Evolutionary conservation across 495 filamentous ascomycete species (phyloP).

Genomic region (Podospora pseudoanserina): DNA sequence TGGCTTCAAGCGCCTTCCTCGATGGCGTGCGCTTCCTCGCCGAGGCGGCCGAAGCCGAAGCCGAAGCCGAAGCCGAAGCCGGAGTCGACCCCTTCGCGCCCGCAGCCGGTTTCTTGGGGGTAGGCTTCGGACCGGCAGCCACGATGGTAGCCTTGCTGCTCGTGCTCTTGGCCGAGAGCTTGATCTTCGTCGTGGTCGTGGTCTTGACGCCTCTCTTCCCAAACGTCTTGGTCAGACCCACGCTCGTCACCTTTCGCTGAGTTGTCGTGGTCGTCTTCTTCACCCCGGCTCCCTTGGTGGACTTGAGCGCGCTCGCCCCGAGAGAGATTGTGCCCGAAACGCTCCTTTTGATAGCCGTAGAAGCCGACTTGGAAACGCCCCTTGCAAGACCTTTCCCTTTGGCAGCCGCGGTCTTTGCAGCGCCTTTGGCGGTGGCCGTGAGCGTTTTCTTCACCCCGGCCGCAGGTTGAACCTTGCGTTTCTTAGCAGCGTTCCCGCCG

Average conservation of each 20-base stretch:
- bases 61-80: background rate
- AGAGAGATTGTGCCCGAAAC: slow-evolving; percentile 37
- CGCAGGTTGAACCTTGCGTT: slow-evolving; percentile 28
- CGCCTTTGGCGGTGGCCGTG: slow-evolving; percentile 28
- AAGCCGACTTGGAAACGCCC: slow-evolving; percentile 23
- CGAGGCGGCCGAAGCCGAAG: background rate
- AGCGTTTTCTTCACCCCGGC: slow-evolving; percentile 27
- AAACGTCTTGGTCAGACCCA: slow-evolving; percentile 2
- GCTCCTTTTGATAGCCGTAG: slow-evolving; percentile 35
- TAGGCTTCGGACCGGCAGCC: background rate
- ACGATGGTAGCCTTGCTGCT: background rate
- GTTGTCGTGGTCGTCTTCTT: background rate
- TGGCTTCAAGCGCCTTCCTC: slow-evolving; percentile 23
- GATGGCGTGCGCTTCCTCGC: slow-evolving; percentile 24
- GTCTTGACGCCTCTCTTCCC: background rate
- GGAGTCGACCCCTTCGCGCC: background rate
- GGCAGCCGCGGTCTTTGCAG: slow-evolving; percentile 1
- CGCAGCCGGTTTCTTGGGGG: slow-evolving; percentile 1
- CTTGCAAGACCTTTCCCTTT: background rate
- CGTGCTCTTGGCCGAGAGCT: background rate
- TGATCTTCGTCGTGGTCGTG: background rate
- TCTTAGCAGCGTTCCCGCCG: slow-evolving; percentile 22
- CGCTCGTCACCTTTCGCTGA: background rate
- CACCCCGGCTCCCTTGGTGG: background rate
- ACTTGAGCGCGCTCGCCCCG: slow-evolving; percentile 29